A percentile compares a stretch with the other conserved stretches of the same genome.
Conservation (phyloP, 2,329 filamentous ascomycete species). For the Thermothelomyces thermophilus region DNA sequence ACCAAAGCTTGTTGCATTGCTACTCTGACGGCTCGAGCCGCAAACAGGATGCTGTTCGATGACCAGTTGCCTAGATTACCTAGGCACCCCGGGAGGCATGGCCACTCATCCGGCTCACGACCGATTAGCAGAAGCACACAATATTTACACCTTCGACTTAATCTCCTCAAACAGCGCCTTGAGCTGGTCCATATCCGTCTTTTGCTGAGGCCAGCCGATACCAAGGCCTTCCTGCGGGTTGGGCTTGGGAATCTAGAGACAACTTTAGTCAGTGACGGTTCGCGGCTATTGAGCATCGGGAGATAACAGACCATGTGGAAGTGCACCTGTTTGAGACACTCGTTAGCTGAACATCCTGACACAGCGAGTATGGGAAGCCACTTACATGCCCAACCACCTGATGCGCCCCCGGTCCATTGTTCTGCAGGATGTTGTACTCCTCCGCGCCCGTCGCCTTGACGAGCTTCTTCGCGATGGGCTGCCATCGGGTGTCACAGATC, state of each 20-base stretch:
- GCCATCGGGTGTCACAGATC: not conserved
- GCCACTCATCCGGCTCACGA: not conserved
- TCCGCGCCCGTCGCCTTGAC: constrained; percentile 66
- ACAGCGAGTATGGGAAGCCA: not conserved
- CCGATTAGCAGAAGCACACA: not conserved
- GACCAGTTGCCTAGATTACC: too few relatives aligned
- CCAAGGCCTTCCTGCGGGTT: constrained; percentile 73
- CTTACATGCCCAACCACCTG: constrained; percentile 83
- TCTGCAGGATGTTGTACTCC: constrained; percentile 93
- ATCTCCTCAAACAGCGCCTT: constrained; percentile 75
- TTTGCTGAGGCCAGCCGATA: constrained; percentile 71
- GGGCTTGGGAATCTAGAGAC: constrained; percentile 79
- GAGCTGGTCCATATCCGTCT: constrained; percentile 73
- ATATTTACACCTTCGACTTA: constrained; percentile 72
- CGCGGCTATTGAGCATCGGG: not conserved
- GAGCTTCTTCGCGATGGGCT: constrained; percentile 82
- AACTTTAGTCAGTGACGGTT: not conserved
- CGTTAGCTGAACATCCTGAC: too few relatives aligned
- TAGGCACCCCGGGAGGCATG: too few relatives aligned
- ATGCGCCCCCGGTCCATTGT: constrained; percentile 88
- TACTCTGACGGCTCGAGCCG: too few relatives aligned
- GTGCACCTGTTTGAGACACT: constrained; percentile 55
- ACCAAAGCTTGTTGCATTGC: too few relatives aligned
- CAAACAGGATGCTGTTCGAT: too few relatives aligned
- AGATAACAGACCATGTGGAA: constrained; percentile 71